Conservation (phyloP, 2,329 filamentous ascomycete genomes). For the Onygena corvina region DNA sequence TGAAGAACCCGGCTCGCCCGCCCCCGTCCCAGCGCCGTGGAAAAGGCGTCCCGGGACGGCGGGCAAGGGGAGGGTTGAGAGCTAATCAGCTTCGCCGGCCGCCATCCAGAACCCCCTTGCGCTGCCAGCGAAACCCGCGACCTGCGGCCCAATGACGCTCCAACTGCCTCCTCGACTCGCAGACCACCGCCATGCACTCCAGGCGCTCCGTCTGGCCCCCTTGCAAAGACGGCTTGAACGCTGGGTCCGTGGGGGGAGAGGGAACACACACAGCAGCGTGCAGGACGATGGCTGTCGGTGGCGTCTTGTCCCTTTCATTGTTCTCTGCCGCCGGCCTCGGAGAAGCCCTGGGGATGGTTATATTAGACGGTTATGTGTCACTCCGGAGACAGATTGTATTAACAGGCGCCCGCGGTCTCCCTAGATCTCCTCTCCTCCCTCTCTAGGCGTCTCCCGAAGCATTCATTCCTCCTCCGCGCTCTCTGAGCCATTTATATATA, state of each 20-base stretch:
- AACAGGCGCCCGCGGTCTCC: too few species aligned
- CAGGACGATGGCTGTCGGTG: not conserved
- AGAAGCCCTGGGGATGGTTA: not conserved
- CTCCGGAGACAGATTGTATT: not conserved
- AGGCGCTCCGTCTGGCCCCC: not conserved
- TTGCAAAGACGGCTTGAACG: slow-evolving; percentile 3
- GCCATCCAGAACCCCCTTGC: too few species aligned
- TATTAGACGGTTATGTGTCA: not conserved
- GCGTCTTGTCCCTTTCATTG: not conserved
- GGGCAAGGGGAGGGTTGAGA: not conserved
- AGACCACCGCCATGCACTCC: not conserved
- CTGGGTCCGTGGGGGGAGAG: not conserved
- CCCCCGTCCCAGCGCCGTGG: not conserved
- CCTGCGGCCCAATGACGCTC: not conserved
- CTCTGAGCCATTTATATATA: not conserved
- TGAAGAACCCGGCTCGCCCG: too few species aligned
- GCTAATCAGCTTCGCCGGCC: too few species aligned
- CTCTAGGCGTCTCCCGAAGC: too few species aligned
- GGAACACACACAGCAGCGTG: too few species aligned
- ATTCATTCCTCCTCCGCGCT: not conserved
- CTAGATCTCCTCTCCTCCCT: not conserved
- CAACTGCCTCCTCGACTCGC: not conserved
- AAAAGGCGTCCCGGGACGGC: not conserved
- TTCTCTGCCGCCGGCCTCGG: not conserved
- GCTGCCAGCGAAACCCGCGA: not conserved